Percentiles rank a stretch among this genome's conserved stretches.
These are phyloP conservation scores for Dendrobium huoshanense DNA, from an alignment of 106 monocot genomes.

Conservation along the genomic window DNA sequence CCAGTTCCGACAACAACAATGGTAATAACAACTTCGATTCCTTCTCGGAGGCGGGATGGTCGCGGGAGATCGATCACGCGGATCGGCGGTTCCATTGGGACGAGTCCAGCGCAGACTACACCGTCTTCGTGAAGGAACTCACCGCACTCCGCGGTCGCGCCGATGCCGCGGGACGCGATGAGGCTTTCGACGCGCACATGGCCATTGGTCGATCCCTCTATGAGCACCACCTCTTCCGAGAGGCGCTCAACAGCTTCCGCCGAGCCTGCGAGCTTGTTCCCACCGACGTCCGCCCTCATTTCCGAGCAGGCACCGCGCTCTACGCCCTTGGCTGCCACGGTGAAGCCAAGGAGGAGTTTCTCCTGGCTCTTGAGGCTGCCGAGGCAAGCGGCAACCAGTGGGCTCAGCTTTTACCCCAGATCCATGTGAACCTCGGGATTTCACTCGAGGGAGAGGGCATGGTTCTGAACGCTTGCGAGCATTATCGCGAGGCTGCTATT, in stretches of 20 bases:
- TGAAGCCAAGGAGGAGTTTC: constrained; percentile 91
- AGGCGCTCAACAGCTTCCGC: constrained; percentile 62
- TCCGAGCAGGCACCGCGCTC: constrained; percentile 70
- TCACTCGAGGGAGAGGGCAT: constrained; percentile 87
- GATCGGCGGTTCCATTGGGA: constrained; percentile 48
- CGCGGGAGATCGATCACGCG: constrained; percentile 48
- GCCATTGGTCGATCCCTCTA: constrained; percentile 73
- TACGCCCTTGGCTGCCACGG: constrained; percentile 64
- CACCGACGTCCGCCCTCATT: constrained; percentile 77
- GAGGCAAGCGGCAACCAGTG: constrained; percentile 87
- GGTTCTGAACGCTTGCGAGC: constrained; percentile 88
- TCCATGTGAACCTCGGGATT: constrained; percentile 90
- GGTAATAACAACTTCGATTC: constrained; percentile 71
- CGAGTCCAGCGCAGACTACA: constrained; percentile 55
- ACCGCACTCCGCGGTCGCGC: constrained; percentile 50
- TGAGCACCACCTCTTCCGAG: constrained; percentile 70
- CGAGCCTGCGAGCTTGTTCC: constrained; percentile 88
- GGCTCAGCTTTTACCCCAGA: constrained; percentile 73
- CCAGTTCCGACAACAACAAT: constrained; percentile 27
- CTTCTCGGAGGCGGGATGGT: constrained; percentile 94
- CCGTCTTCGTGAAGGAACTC: constrained; percentile 61
- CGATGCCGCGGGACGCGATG: constrained; percentile 52
- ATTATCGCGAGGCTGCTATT: constrained; percentile 91
- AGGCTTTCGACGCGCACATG: constrained; percentile 93
- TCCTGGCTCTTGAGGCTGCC: constrained; percentile 80